phyloP scores from a whole-genome alignment of 2,329 filamentous ascomycete genomes.

The Tolypocladium nubicola region DNA sequence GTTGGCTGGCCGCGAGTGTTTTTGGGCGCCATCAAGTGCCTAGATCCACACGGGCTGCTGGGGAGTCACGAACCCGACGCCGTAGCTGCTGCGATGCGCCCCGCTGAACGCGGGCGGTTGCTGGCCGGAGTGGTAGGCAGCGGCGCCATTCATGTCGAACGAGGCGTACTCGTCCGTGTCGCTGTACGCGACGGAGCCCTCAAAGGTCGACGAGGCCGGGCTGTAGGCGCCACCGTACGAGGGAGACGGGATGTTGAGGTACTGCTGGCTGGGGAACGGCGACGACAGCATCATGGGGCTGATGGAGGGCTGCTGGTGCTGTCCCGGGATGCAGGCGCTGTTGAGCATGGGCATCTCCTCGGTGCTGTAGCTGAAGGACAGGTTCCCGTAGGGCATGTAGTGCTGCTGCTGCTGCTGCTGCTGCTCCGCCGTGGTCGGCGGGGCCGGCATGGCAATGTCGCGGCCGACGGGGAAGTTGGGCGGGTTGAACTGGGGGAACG shows the following conservation, averaged over 20 bases:
- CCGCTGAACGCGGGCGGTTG: slow-evolving; percentile 36
- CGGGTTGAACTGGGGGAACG: slow-evolving; percentile 49
- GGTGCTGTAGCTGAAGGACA: slow-evolving; percentile 53
- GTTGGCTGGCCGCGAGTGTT: slow-evolving; percentile 1
- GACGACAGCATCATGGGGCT: slow-evolving; percentile 48
- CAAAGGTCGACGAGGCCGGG: slow-evolving; percentile 51
- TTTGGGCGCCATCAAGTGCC: slow-evolving; percentile 20
- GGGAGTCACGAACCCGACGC: slow-evolving; percentile 52
- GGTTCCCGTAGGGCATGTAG: slow-evolving; percentile 45
- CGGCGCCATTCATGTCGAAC: slow-evolving; percentile 31
- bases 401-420: slow-evolving; percentile 19
- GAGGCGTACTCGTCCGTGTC: slow-evolving; percentile 46
- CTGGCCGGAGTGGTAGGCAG: slow-evolving; percentile 31
- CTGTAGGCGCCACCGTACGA: slow-evolving; percentile 48
- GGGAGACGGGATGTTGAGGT: slow-evolving; percentile 53
- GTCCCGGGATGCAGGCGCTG: slow-evolving; percentile 30
- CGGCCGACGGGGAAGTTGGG: slow-evolving; percentile 42
- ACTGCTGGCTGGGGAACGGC: slow-evolving; percentile 43
- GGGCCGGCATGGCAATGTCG: slow-evolving; percentile 27
- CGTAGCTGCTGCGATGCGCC: slow-evolving; percentile 24
- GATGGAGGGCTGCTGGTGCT: slow-evolving; percentile 31
- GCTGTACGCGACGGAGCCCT: slow-evolving; percentile 52
- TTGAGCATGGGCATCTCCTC: slow-evolving; percentile 49
- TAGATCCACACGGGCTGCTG: slow-evolving; percentile 52
- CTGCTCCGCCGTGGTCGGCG: slow-evolving; percentile 15